phyloP scores from a whole-genome alignment of 2,329 filamentous ascomycete species.

The Biscogniauxia marginata region DNA sequence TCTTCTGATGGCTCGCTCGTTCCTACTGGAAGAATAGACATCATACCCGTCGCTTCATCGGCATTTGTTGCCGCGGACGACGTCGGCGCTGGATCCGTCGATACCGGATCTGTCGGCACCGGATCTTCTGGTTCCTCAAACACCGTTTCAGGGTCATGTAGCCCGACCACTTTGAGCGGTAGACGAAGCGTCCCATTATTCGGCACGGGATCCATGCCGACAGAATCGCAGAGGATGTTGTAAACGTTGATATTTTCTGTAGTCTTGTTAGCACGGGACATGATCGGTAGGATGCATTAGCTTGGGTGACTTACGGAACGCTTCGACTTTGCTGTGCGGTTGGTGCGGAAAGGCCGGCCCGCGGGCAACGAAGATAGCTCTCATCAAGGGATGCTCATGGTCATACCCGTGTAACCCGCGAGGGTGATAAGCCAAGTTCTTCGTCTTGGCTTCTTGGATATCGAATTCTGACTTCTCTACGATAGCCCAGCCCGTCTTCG shows the following conservation, averaged over 20 bases:
- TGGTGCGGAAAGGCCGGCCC: slow-evolving; percentile 89
- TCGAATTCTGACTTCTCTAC: slow-evolving; percentile 79
- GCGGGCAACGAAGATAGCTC: slow-evolving; percentile 89
- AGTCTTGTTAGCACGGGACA: slow-evolving; percentile 23
- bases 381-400: slow-evolving; percentile 90
- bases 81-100: slow-evolving; percentile 22
- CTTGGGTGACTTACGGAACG: slow-evolving; percentile 68
- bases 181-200: slow-evolving; percentile 87
- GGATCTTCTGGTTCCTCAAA: slow-evolving; percentile 28
- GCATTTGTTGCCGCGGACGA: slow-evolving; percentile 7
- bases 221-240: slow-evolving; percentile 87
- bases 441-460: slow-evolving; percentile 63
- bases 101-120: slow-evolving; percentile 22
- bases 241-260: slow-evolving; percentile 93
- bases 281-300: not conserved
- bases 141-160: slow-evolving; percentile 49
- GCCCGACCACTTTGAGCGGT: slow-evolving; percentile 62
- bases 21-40: slow-evolving; percentile 18
- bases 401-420: slow-evolving; percentile 92
- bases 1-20: slow-evolving; percentile 7
- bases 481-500: slow-evolving; percentile 89
- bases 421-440: slow-evolving; percentile 70
- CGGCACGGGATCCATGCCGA: slow-evolving; percentile 68
- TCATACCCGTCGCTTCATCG: slow-evolving; percentile 9
- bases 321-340: slow-evolving; percentile 74